Evolutionary conservation across 1,284 basidiomycete genomes (phyloP).

Genomic region (Lentinula novae-zelandiae): DNA sequence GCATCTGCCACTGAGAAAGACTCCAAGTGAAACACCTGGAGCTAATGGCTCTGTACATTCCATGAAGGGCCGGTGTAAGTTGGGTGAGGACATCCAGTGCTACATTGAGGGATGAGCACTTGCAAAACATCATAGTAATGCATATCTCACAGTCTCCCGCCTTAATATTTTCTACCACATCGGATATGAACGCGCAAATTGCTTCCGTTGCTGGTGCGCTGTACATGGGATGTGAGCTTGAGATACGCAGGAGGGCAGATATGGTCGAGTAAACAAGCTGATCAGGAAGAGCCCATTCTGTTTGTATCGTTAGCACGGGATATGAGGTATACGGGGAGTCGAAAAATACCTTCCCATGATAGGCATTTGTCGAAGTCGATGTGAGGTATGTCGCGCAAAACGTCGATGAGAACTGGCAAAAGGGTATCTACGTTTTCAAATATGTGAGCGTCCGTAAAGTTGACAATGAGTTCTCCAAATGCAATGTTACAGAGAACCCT

Average conservation of each 20-base stretch:
- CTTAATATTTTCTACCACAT: conserved; percentile 53
- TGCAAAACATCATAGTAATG: neutral
- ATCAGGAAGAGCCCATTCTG: conserved; percentile 81
- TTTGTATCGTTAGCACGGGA: conserved; percentile 14
- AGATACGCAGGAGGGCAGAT: conserved; percentile 69
- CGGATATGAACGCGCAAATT: conserved; percentile 58
- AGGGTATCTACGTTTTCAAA: conserved; percentile 44
- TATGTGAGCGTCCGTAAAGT: conserved; percentile 54
- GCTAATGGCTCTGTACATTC: conserved; percentile 82
- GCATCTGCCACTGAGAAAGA: conserved; percentile 57
- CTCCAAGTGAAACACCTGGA: conserved; percentile 77
- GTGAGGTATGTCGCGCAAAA: conserved; percentile 66
- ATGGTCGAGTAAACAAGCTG: conserved; percentile 76
- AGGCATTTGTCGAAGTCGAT: conserved; percentile 75
- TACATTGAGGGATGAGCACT: conserved; percentile 23
- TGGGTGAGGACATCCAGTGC: conserved; percentile 73
- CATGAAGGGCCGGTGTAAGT: conserved; percentile 80
- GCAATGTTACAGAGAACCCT: conserved; percentile 74
- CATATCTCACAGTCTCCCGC: conserved; percentile 47
- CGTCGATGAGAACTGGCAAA: conserved; percentile 55
- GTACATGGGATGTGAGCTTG: conserved; percentile 47
- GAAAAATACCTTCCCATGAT: conserved; percentile 66
- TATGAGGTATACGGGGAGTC: neutral
- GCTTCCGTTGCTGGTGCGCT: conserved; percentile 47
- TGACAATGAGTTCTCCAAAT: conserved; percentile 69